These are phyloP conservation scores for Cyclotella choctawhatcheeana DNA, from an alignment of 108 stramenopile species.

Conservation along the genomic window DNA sequence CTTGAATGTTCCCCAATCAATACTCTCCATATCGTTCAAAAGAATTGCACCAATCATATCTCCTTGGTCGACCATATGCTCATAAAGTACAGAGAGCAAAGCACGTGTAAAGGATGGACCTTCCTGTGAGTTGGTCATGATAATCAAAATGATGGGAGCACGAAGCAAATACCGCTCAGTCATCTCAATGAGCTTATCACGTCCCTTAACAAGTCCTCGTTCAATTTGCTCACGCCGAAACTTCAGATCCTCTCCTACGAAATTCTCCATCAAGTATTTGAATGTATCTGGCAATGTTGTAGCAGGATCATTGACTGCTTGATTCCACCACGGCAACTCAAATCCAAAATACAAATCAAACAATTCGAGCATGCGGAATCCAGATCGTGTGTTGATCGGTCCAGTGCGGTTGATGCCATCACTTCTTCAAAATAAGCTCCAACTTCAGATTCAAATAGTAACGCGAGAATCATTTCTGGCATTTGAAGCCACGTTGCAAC, in stretches of 20 bases:
- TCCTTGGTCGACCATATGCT: background rate
- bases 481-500: constrained; percentile 19
- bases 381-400: background rate
- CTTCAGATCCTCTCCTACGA: background rate
- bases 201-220: background rate
- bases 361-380: background rate
- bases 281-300: background rate
- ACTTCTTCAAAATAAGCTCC: constrained; percentile 6
- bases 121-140: background rate
- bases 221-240: background rate
- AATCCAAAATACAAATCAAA: background rate
- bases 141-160: background rate
- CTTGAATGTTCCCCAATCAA: background rate
- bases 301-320: background rate
- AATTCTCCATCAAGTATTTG: background rate
- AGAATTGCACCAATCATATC: background rate
- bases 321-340: background rate
- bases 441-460: constrained; percentile 14
- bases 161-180: background rate
- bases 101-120: background rate
- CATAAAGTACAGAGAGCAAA: background rate
- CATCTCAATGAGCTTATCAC: background rate
- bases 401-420: background rate
- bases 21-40: background rate
- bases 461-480: constrained; percentile 16